Conservation (phyloP, 139 green algal genomes). For the Tetradesmus lagerheimii region DNA sequence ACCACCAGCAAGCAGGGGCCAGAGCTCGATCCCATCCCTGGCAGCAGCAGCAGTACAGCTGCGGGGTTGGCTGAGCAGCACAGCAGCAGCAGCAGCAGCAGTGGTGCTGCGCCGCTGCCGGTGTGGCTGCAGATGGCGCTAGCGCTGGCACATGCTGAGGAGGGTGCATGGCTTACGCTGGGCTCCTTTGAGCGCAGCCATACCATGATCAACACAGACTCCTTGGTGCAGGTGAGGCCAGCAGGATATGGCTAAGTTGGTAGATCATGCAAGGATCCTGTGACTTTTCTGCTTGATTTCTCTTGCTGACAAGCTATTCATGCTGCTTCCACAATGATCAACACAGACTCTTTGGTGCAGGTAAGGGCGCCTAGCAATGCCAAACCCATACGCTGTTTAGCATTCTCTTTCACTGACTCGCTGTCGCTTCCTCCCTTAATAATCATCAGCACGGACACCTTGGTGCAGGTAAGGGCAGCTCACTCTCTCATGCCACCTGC, state of each 20-base stretch:
- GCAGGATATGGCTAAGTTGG: neutral
- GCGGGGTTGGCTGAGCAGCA: neutral
- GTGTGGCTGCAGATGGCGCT: slow-evolving; percentile 62
- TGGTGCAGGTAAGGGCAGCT: no score
- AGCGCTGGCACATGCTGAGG: slow-evolving; percentile 81
- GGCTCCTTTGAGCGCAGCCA: slow-evolving; percentile 65
- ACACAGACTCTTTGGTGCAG: slow-evolving; percentile 66
- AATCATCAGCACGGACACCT: no score
- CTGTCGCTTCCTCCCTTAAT: no score
- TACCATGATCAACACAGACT: slow-evolving; percentile 68
- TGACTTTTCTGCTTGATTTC: no score
- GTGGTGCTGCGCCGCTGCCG: neutral
- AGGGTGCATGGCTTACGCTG: slow-evolving; percentile 82
- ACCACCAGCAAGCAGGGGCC: neutral
- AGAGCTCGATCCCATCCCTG: neutral
- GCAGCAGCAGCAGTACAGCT: neutral
- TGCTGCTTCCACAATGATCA: slow-evolving; percentile 79
- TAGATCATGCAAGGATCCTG: no score
- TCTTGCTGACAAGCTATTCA: no score
- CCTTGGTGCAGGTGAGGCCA: slow-evolving; percentile 70
- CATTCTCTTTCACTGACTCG: no score
- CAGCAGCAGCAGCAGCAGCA: neutral
- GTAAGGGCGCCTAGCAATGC: no score
- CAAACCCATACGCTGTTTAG: no score
- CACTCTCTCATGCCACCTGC: no score